Conservation (phyloP, 768 basidiomycete genomes). For the Mycena crocata region DNA sequence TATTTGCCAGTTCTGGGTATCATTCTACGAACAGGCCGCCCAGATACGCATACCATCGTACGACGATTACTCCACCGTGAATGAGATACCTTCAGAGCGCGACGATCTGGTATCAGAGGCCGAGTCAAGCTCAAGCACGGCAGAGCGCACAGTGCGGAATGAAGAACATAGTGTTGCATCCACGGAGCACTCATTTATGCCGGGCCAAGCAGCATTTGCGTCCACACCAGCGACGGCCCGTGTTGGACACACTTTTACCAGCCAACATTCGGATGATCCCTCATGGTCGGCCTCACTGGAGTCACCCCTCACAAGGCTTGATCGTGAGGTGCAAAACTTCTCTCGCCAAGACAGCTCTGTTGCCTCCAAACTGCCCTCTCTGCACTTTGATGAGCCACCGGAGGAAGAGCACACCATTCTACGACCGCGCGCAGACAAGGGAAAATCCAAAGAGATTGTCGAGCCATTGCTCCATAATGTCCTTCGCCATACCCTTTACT, state of each 20-base stretch:
- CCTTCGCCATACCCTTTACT: constrained; percentile 62
- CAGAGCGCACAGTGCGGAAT: constrained; percentile 38
- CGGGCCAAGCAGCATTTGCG: constrained; percentile 78
- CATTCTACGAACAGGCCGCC: constrained; percentile 95
- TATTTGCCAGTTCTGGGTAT: constrained; percentile 86
- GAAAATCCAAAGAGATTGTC: constrained; percentile 58
- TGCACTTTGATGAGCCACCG: constrained; percentile 29
- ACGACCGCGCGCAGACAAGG: constrained; percentile 49
- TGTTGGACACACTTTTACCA: constrained; percentile 49
- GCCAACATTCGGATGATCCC: constrained; percentile 58
- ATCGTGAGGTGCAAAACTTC: constrained; percentile 70
- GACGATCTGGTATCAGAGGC: constrained; percentile 45
- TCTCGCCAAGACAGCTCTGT: constrained; percentile 53
- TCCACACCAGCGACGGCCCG: constrained; percentile 79
- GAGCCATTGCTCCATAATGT: constrained; percentile 61
- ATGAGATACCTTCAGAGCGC: constrained; percentile 60
- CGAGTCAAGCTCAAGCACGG: constrained; percentile 34
- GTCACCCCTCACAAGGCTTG: constrained; percentile 76
- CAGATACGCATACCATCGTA: constrained; percentile 84
- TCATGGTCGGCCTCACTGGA: constrained; percentile 84
- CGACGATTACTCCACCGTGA: constrained; percentile 72
- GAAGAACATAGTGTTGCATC: constrained; percentile 60
- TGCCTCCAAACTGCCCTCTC: constrained; percentile 33
- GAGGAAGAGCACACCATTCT: constrained; percentile 25
- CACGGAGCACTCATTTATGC: constrained; percentile 81